Evolutionary conservation across 768 basidiomycete species (phyloP).

Genomic region (Boletus coccyginus): DNA sequence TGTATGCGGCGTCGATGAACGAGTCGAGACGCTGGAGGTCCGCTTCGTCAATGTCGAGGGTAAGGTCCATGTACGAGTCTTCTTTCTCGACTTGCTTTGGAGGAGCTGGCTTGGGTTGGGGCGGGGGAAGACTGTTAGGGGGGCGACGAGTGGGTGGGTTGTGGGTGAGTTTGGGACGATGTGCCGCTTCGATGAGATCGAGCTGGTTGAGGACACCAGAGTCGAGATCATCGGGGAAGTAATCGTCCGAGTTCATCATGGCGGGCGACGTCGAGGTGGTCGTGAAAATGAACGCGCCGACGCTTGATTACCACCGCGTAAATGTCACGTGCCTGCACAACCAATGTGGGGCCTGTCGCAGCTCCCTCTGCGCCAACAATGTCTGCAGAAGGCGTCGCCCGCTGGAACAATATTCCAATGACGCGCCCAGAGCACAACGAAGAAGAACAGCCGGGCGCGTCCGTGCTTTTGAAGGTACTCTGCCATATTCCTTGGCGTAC

Average conservation of each 20-base stretch:
- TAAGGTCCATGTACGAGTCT: conserved; percentile 49
- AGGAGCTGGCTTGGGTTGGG: conserved; percentile 14
- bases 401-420: conserved; percentile 72
- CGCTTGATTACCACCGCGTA: background rate
- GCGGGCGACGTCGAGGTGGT: conserved; percentile 2
- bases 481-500: conserved; percentile 44
- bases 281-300: background rate
- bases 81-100: conserved; percentile 30
- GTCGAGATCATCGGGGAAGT: conserved; percentile 68
- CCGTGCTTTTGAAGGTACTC: conserved; percentile 65
- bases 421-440: conserved; percentile 30
- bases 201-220: conserved; percentile 57
- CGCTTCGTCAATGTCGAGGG: conserved; percentile 55
- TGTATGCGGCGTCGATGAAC: conserved; percentile 48
- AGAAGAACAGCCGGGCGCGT: conserved; percentile 21
- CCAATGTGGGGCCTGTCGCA: no score
- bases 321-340: conserved; percentile 14
- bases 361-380: conserved; percentile 31
- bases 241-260: conserved; percentile 74
- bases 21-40: conserved; percentile 55
- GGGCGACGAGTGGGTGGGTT: background rate
- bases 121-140: conserved; percentile 13
- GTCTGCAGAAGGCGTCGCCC: conserved; percentile 63
- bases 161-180: conserved; percentile 26
- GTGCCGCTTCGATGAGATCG: conserved; percentile 68